Evolutionary conservation across 257 asterid species (phyloP), one percentile per base, ranked within the genome.

Genomic region (Plectranthus barbatus): DNA sequence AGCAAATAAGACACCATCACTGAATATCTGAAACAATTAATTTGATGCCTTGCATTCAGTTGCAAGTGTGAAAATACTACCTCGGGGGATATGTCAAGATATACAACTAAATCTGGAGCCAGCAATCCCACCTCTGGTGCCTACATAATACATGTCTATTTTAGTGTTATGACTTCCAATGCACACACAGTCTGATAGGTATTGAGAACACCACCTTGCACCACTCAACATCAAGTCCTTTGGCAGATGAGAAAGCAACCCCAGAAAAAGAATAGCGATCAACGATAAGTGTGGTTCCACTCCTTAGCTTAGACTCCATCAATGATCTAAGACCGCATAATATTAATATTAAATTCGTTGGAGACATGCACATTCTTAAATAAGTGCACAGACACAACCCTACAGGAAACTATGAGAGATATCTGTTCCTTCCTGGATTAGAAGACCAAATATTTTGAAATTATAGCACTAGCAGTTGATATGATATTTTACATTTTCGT

Each of bases 41-140:
- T 54, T 64, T 19, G 49, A 56, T 54, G 61, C 34, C 11, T 14
- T 55, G 56, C 24, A 60, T 53, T 20, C 61, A 56, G 18, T n/a
- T 33, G 23, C 34, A 66, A 31, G 52, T 39, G 60, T 37, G 56
- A 37, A 57, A 39, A 20, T 8, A 2, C 63, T 76, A 92, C 99
- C 97, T 90, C 99, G 36, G 97, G 96, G 14, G 90, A 78, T 76
- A 93, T 85, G 67, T 93, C 92, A 64, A 93, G 95, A 84, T 87
- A 90, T 52, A 90, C 61, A 65, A 90, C 99, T 69, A 89, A 72
- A 81, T 89, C 97, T 51, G 99, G 99, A 58, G 97, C 94, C 56
- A 87, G 76, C 84, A 93, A 56, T 42, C 99, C 99, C 46, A 73
- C 78, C 65, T 93, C 99, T 20, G 96, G 94, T 77, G 94, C 88